Percentiles rank a stretch among this genome's conserved stretches.
Evolutionary conservation across 345 rosid genomes (phyloP).

Genomic region (Boechera stricta): DNA sequence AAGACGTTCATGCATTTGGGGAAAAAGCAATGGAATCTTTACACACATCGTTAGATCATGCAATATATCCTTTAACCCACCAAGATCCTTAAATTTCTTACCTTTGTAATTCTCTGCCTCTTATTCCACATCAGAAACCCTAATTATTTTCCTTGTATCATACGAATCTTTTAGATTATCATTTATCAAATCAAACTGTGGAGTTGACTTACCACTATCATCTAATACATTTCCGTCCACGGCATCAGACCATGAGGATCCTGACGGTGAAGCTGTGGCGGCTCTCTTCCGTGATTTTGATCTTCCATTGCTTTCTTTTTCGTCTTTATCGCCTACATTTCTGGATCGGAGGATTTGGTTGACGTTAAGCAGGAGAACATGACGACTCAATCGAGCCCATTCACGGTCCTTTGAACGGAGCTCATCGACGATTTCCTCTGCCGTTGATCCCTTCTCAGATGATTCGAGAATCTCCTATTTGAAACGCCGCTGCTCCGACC

Average conservation of each 20-base stretch:
- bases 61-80: constrained; percentile 17
- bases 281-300: not conserved
- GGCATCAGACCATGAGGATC: not conserved
- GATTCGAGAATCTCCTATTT: not conserved
- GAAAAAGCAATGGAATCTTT: constrained; percentile 60
- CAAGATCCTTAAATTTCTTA: constrained; percentile 22
- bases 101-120: not conserved
- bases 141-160: not conserved
- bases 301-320: not conserved
- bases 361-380: not conserved
- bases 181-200: not conserved
- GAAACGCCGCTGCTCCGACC: not conserved
- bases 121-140: not conserved
- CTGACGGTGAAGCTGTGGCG: not conserved
- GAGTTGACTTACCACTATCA: not conserved
- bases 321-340: not conserved
- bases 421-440: not conserved
- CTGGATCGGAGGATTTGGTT: not conserved
- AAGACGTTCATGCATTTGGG: constrained; percentile 44
- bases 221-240: not conserved
- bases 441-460: not conserved
- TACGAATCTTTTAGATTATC: not conserved
- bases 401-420: not conserved
- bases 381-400: not conserved
- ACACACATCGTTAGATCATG: constrained; percentile 58